Evolutionary conservation across 2,329 filamentous ascomycete species (phyloP), one percentile per base, ranked within the genome.

Genomic region (Exutisphaerella laricina): DNA sequence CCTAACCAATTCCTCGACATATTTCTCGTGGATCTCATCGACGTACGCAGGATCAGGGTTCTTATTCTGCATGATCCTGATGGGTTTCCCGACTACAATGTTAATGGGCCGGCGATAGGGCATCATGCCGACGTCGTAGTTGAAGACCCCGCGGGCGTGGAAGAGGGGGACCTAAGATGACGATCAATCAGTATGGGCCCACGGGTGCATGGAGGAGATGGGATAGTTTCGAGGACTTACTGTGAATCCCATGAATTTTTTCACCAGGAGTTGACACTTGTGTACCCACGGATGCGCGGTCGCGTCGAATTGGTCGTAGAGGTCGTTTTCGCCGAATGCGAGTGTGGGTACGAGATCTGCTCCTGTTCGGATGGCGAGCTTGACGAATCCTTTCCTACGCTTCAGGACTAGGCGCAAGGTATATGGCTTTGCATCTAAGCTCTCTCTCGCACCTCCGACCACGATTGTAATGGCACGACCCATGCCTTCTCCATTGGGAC

Each of bases 381-480:
- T 96, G 63, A 97, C 76, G 59, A 97, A 97, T 7, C 90, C 90
- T 60, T 94, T 94, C 43, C 92, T 83, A 33, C 84, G 78, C 53
- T 83, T 82, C 36, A 97, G 74, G 3, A 97, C 82, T 7, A 97
- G 75, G 4, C 81, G 80, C 43, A 96, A 67, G 10, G 75, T 78
- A 38, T 85, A 78, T 0, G 92, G 92, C 48, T 84, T 80, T 1
- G 90, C 88, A 62, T 95, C 87, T 2, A 98, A 80, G 1, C 87
- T 92, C 67, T 98, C 92, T 12, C 88, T 79, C 3, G 92, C 92
- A 6, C 92, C 92, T 37, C 92, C 92, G 31, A 97, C 76, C 13
- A 97, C 92, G 55, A 98, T 95, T 2, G 92, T 96, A 45, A 97
- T 94, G 36, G 86, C 89, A n/a, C 89, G 84, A 12, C 92, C 89